Percentiles rank a stretch among this genome's conserved stretches.
Conservation (phyloP, 441 rosid genomes). For the Adansonia gregorii region DNA sequence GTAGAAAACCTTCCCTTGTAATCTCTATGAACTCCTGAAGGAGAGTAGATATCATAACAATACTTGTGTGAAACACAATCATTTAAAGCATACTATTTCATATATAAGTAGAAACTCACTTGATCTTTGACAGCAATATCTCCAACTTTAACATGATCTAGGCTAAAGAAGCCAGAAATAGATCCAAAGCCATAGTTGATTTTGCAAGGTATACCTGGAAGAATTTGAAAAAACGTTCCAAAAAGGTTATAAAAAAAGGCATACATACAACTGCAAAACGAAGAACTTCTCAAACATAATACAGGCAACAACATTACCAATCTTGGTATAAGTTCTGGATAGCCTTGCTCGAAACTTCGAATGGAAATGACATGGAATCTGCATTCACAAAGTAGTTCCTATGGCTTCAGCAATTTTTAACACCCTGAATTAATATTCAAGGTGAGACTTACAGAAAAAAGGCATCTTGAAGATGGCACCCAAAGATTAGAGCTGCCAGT, state of each 20-base stretch:
- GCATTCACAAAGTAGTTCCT: constrained; percentile 28
- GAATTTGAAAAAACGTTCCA: neutral
- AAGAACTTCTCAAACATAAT: neutral
- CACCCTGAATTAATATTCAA: constrained; percentile 6
- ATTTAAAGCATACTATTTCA: constrained; percentile 15
- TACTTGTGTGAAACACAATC: constrained; percentile 18
- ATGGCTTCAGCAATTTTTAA: neutral
- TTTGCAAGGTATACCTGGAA: constrained; percentile 54
- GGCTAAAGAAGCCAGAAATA: constrained; percentile 58
- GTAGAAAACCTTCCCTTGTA: constrained; percentile 46
- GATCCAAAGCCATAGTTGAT: constrained; percentile 51
- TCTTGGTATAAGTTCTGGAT: constrained; percentile 59
- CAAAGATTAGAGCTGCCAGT: constrained; percentile 71
- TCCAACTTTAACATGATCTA: constrained; percentile 57
- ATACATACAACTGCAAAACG: constrained; percentile 12
- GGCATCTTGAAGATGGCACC: constrained; percentile 72
- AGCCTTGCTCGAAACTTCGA: constrained; percentile 52
- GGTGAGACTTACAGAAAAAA: constrained; percentile 50
- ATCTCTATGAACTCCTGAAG: constrained; percentile 58
- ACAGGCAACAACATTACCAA: constrained; percentile 46
- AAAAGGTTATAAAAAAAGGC: neutral
- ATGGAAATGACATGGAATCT: constrained; percentile 64
- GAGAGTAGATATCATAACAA: constrained; percentile 12
- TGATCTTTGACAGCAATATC: constrained; percentile 48
- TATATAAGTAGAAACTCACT: constrained; percentile 37